These are phyloP conservation scores for Hsuehochloa calcarea DNA, from an alignment of 176 grass and related monocot species.

Conservation along the genomic window DNA sequence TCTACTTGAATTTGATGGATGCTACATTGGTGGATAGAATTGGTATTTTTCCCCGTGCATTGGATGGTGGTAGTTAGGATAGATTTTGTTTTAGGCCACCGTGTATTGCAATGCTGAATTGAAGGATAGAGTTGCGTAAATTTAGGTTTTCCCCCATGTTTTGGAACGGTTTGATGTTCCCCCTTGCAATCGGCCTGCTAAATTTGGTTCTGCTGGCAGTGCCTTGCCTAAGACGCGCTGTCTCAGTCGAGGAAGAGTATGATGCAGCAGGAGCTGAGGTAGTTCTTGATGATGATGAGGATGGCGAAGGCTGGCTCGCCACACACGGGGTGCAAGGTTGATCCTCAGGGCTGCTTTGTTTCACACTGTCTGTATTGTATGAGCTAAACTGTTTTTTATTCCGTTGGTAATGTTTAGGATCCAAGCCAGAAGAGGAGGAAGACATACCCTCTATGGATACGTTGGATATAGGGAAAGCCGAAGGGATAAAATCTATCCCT, in stretches of 20 bases:
- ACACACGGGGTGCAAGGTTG: constrained; percentile 85
- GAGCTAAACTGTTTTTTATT: constrained; percentile 7
- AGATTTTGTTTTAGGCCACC: not conserved
- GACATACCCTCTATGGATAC: constrained; percentile 85
- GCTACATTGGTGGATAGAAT: not conserved
- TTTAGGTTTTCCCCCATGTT: not conserved
- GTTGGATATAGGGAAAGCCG: constrained; percentile 65
- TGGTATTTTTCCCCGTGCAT: not conserved
- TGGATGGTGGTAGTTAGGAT: not conserved
- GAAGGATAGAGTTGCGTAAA: not conserved
- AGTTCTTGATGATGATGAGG: constrained; percentile 69
- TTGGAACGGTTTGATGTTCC: not conserved
- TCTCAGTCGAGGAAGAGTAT: constrained; percentile 86
- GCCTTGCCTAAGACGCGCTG: constrained; percentile 77
- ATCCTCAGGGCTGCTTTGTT: not conserved
- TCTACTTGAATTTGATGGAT: not conserved
- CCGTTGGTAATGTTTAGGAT: constrained; percentile 42
- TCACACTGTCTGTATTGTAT: not conserved
- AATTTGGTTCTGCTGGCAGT: constrained; percentile 41
- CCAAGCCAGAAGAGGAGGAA: constrained; percentile 63
- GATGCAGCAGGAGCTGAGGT: constrained; percentile 71
- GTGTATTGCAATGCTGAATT: not conserved
- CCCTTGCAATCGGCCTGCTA: not conserved
- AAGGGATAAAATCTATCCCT: constrained; percentile 69
- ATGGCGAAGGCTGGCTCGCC: constrained; percentile 82